These are phyloP conservation scores for Pythium utonaiense DNA, from an alignment of 352 stramenopile species.

Conservation along the genomic window DNA sequence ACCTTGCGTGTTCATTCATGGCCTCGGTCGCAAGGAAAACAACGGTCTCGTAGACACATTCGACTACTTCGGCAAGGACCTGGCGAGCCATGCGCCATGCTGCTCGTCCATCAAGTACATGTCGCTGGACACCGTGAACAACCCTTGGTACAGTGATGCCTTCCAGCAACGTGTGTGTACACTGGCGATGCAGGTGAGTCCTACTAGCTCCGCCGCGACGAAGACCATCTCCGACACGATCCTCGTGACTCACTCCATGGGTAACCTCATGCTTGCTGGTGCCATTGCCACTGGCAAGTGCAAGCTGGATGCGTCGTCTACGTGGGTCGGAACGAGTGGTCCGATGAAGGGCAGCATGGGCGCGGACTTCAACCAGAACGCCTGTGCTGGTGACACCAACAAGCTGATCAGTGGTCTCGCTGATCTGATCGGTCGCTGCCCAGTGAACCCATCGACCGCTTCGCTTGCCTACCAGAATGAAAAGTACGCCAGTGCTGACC, in stretches of 20 bases:
- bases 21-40: slow-evolving; percentile 36
- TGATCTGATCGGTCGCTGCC: slow-evolving; percentile 38
- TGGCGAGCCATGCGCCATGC: slow-evolving; percentile 52
- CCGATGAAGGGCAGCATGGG: slow-evolving; percentile 51
- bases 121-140: slow-evolving; percentile 37
- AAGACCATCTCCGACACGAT: slow-evolving; percentile 60
- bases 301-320: slow-evolving; percentile 26
- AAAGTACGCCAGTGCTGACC: slow-evolving; percentile 22
- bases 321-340: slow-evolving; percentile 36
- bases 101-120: slow-evolving; percentile 55
- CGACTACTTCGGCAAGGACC: slow-evolving; percentile 40
- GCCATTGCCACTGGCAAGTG: slow-evolving; percentile 47
- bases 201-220: slow-evolving; percentile 27
- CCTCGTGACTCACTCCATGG: slow-evolving; percentile 64
- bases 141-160: slow-evolving; percentile 35
- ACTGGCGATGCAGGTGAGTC: slow-evolving; percentile 32
- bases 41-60: slow-evolving; percentile 31
- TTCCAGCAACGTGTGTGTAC: slow-evolving; percentile 41
- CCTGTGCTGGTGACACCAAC: slow-evolving; percentile 28
- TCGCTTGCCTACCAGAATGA: slow-evolving; percentile 42
- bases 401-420: slow-evolving; percentile 28
- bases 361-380: slow-evolving; percentile 36
- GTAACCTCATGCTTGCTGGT: slow-evolving; percentile 42
- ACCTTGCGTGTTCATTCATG: slow-evolving; percentile 58
- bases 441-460: slow-evolving; percentile 26